These are phyloP conservation scores for Hericium alpestre DNA, from an alignment of 768 basidiomycete species.

Conservation along the genomic window DNA sequence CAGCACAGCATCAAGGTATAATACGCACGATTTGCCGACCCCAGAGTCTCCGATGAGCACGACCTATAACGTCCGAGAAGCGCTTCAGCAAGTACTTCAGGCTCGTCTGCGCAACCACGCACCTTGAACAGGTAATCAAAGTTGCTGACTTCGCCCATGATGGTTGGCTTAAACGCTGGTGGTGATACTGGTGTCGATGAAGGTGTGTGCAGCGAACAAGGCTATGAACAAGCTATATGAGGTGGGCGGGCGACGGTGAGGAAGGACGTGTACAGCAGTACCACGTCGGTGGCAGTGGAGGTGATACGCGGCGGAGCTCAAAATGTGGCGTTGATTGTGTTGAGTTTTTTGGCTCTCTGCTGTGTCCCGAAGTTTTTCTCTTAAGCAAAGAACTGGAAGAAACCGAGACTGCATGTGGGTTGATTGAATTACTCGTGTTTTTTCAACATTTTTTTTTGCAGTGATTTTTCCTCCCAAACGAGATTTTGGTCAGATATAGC, in stretches of 20 bases:
- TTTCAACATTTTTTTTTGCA: too few species aligned
- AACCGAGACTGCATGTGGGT: too few species aligned
- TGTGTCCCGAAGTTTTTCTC: background rate
- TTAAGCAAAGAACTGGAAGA: too few species aligned
- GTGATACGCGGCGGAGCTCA: background rate
- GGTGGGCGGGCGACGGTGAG: background rate
- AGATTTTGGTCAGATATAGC: too few species aligned
- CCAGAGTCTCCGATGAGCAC: slow-evolving; percentile 99
- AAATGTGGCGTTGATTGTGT: background rate
- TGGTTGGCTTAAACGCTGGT: background rate
- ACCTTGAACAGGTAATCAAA: slow-evolving; percentile 99
- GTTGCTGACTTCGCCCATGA: slow-evolving; percentile 88
- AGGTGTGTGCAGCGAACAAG: background rate
- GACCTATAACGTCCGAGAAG: slow-evolving; percentile 53
- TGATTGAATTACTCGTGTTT: too few species aligned
- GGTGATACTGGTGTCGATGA: background rate
- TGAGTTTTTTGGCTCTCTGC: slow-evolving; percentile 1
- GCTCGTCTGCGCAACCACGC: slow-evolving; percentile 8
- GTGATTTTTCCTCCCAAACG: too few species aligned
- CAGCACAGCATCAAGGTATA: slow-evolving; percentile 1
- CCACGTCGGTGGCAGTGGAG: background rate
- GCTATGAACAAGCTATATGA: background rate
- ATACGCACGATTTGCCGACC: slow-evolving; percentile 95
- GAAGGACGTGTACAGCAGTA: too few species aligned
- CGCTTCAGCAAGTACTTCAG: background rate